phyloP scores from a whole-genome alignment of 371 early-diverging fungal species.

The Homolaphlyctis polyrhiza region DNA sequence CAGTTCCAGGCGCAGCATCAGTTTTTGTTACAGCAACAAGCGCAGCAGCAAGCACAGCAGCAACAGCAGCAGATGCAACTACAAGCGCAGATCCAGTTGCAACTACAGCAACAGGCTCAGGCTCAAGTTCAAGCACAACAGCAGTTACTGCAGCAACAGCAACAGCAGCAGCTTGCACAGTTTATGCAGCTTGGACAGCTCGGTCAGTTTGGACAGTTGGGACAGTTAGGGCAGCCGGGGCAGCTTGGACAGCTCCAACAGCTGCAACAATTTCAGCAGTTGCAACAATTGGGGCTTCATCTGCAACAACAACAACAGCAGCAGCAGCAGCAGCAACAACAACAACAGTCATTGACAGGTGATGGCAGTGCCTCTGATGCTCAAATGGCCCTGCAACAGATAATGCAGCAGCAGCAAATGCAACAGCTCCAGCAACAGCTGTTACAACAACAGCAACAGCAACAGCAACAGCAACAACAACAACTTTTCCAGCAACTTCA shows the following conservation, averaged over 20 bases:
- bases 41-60: not conserved
- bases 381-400: no score
- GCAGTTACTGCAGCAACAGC: not conserved
- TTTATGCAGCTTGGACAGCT: not conserved
- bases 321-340: not conserved
- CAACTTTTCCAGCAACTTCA: not conserved
- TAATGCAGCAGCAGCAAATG: not conserved
- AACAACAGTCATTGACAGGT: no score
- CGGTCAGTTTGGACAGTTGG: not conserved
- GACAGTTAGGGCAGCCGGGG: not conserved
- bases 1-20: slow-evolving; percentile 1
- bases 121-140: not conserved
- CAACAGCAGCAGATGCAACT: not conserved
- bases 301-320: not conserved
- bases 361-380: no score
- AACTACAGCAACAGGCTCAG: not conserved
- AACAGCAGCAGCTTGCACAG: slow-evolving; percentile 5
- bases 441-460: not conserved
- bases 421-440: slow-evolving; percentile 1
- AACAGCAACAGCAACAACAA: not conserved
- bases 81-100: not conserved
- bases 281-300: not conserved
- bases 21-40: not conserved
- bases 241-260: not conserved
- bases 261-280: not conserved